phyloP scores from a whole-genome alignment of 2,329 filamentous ascomycete genomes.

The Conoideocrella luteorostrata region DNA sequence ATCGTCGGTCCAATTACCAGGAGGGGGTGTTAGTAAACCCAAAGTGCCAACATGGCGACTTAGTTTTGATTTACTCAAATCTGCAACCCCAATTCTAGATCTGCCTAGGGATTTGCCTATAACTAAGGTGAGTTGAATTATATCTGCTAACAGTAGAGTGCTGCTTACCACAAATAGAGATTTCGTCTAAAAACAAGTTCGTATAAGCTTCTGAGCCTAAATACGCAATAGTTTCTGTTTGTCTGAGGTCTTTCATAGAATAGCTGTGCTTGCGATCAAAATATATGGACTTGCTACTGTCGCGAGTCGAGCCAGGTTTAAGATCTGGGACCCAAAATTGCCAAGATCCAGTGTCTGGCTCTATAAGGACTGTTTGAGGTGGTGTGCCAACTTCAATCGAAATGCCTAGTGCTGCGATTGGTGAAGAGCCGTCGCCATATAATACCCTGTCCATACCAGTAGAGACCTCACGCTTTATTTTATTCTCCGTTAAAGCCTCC shows the following conservation, averaged over 20 bases:
- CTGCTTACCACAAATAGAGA: background rate
- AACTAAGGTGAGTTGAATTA: background rate
- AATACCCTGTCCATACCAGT: background rate
- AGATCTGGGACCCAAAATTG: background rate
- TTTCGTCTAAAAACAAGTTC: background rate
- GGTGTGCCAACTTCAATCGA: background rate
- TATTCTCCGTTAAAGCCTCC: background rate
- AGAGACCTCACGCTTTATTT: background rate
- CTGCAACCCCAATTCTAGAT: background rate
- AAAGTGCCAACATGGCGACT: background rate
- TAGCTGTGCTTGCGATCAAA: background rate
- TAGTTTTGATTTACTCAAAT: background rate
- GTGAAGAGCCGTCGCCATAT: background rate
- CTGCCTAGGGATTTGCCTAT: background rate
- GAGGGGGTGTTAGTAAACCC: background rate
- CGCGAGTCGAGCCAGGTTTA: background rate
- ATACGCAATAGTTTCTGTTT: background rate
- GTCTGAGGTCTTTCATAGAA: background rate
- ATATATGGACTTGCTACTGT: background rate
- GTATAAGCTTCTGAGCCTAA: background rate
- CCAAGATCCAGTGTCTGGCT: background rate
- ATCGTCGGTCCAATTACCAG: background rate
- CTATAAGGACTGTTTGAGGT: background rate
- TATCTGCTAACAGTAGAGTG: background rate
- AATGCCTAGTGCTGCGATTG: background rate